Conservation (phyloP, 257 asterid genomes). For the Forsythia viridissima region DNA sequence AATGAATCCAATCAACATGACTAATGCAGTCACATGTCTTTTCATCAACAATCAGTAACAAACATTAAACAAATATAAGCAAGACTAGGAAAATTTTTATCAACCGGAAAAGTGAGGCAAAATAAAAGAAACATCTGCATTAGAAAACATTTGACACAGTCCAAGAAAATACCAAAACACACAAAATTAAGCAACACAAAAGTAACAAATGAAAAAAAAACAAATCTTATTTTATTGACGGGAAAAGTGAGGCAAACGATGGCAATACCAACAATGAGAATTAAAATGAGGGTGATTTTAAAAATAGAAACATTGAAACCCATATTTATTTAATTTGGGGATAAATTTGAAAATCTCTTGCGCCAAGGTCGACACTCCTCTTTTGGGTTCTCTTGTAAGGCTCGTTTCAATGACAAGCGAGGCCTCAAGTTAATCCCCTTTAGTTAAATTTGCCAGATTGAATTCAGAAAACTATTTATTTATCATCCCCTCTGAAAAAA, state of each 20-base stretch:
- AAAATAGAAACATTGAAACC: slow-evolving; percentile 59
- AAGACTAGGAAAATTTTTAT: too few relatives aligned
- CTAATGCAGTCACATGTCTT: too few relatives aligned
- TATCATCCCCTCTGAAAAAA: too few relatives aligned
- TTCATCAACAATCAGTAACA: too few relatives aligned
- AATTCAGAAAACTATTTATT: slow-evolving; percentile 12
- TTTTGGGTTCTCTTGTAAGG: slow-evolving; percentile 51
- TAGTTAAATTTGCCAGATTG: slow-evolving; percentile 73
- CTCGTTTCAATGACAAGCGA: slow-evolving; percentile 82
- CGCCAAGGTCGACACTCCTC: slow-evolving; percentile 84
- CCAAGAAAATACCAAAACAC: neutral
- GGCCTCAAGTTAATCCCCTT: slow-evolving; percentile 81
- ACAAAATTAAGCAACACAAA: slow-evolving; percentile 8
- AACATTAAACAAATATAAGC: too few relatives aligned
- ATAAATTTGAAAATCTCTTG: slow-evolving; percentile 53
- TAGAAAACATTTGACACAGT: too few relatives aligned
- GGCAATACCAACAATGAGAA: slow-evolving; percentile 61
- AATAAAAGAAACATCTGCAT: too few relatives aligned
- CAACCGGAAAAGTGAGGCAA: too few relatives aligned
- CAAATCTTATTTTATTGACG: slow-evolving; percentile 59
- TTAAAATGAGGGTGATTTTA: slow-evolving; percentile 53
- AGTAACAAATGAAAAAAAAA: neutral
- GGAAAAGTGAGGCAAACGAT: slow-evolving; percentile 91
- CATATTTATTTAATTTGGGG: slow-evolving; percentile 49
- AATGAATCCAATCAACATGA: too few relatives aligned